Evolutionary conservation across 2,329 filamentous ascomycete genomes (phyloP), one percentile per base, ranked within the genome.

Genomic region (Emericellopsis cladophorae): DNA sequence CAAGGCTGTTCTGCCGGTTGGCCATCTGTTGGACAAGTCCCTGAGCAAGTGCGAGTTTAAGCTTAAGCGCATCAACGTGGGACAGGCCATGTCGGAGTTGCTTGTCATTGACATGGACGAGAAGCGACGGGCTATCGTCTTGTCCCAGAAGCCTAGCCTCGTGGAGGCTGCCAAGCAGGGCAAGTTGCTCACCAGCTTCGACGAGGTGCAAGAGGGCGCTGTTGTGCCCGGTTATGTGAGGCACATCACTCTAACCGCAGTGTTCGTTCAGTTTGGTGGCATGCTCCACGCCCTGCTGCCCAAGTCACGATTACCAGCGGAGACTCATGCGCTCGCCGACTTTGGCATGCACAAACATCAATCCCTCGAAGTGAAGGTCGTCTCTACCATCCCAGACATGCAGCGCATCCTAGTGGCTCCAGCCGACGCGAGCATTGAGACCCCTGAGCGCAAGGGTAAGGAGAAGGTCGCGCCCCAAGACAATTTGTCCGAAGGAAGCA

Each of bases 241-340:
- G 44, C 93, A 92, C 52, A 82, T 95, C 40, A 89, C 86, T 0
- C 65, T 76, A 2, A 84, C 82, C 8, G 87, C 84, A 35, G 70
- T 89, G 10, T 96, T 95, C 52, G 75, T 95, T n/a, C 82, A 93
- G 53, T 95, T 95, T 57, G 78, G 80, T 33, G 83, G 80, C 50
- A 78, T 76, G 29, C 62, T 94, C 15, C 83, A 79, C 36, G 90
- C 85, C 12, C 65, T 95, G 34, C 66, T 95, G 24, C 86, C 88
- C 31, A 90, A 85, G 60, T 77, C 76, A 16, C 79, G 88, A 52
- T 68, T 98, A 37, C 70, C 81, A 3, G 69, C 77, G n/a, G 84
- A 87, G 31, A 74, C 76, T 47, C 71, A 79, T 37, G 65, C 69
- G 11, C 68, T 82, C 48, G 72, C 80, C 4, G 76, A 84, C 42